Base-by-base conservation (phyloP, 129 eudicot species). In the Tanacetum coccineum region DNA sequence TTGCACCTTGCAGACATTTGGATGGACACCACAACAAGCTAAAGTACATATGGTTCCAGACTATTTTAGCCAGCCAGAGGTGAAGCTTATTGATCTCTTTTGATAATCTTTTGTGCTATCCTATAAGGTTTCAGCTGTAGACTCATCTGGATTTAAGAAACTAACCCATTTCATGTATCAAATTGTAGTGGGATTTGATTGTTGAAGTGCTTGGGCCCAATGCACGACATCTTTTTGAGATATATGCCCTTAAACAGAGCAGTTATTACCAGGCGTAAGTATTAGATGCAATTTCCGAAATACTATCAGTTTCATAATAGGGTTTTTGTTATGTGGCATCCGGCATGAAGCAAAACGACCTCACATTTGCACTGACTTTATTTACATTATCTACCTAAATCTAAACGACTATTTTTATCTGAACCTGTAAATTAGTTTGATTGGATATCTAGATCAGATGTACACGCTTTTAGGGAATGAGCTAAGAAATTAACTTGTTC, bases 11-110 rank as follows among this genome's bases (percentile, higher is more conserved):
- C 81, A 91, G 97, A 85, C 90, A 17, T 91, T 85, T 88, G 98
- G 95, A 44, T 92, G 96, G 98, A 83, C 95, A 22, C 96, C 96
- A 13, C 86, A 79, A 70, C 91, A 88, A 82, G 98, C 88, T 20
- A 92, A 88, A 85, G 61, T 88, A 75, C 98, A 92, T 74, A 92
- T 92, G 98, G 91, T 88, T 74, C 75, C 74, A 26, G 91, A 86
- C 70, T 87, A 88, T 74, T 88, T 85, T 75, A 88, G 81, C 73
- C 84, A 76, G 36, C 72, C 96, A 55, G 96, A 91, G 96, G 96
- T 91, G 81, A 60, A 79, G 78, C 59, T 52, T 74, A 17, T 70
- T 36, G 57, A 8, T 58, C 25, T 20, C 13, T 32, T 74, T 45
- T 60, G 55, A 49, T 21, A 56, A 54, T 25, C 36, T 19, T 44